These are phyloP conservation scores for Cucurbita argyrosperma DNA, from an alignment of 306 rosid genomes.

Conservation along the genomic window DNA sequence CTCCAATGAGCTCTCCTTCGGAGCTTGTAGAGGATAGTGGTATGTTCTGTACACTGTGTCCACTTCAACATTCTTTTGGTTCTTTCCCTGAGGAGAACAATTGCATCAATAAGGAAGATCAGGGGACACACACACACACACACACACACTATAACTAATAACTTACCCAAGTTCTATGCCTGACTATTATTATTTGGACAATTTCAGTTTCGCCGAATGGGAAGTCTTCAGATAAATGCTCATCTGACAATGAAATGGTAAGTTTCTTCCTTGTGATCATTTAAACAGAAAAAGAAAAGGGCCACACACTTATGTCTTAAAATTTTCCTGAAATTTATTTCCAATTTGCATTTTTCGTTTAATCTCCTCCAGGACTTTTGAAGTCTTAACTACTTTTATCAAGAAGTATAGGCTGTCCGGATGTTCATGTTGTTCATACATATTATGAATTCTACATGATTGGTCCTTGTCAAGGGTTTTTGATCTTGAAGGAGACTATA, in stretches of 20 bases:
- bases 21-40: conserved; percentile 38
- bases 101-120: background rate
- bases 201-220: conserved; percentile 44
- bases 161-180: background rate
- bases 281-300: background rate
- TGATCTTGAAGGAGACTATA: background rate
- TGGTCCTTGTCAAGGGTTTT: background rate
- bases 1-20: conserved; percentile 44
- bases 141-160: background rate
- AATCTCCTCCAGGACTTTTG: background rate
- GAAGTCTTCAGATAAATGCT: conserved; percentile 19
- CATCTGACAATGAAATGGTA: conserved; percentile 38
- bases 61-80: conserved; percentile 11
- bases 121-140: background rate
- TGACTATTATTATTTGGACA: conserved; percentile 3
- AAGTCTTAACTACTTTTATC: background rate
- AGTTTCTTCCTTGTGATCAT: background rate
- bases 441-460: background rate
- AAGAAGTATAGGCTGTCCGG: background rate
- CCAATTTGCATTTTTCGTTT: background rate
- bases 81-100: background rate
- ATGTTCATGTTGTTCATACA: background rate
- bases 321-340: background rate
- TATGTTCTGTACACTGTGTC: conserved; percentile 16
- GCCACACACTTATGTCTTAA: background rate